Conservation (phyloP, 345 rosid species). For the Moricandia moricandioides region DNA sequence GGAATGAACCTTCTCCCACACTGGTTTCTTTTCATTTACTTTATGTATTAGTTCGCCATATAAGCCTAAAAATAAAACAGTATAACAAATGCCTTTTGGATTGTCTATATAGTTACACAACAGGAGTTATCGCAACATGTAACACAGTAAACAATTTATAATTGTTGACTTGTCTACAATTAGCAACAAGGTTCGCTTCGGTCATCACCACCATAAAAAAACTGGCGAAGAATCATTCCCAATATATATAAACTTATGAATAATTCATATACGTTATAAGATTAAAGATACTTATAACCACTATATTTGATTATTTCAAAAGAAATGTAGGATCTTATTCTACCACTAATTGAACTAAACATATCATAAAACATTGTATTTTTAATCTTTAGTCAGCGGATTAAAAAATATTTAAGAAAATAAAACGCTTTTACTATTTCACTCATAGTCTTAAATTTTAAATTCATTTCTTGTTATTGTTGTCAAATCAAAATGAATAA, state of each 20-base stretch:
- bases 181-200: not conserved
- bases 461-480: not conserved
- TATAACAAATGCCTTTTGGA: too few species aligned
- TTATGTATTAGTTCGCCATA: too few species aligned
- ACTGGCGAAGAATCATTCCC: slow-evolving; percentile 18
- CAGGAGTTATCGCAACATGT: too few species aligned
- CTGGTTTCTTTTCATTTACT: too few species aligned
- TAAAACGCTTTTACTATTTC: too few species aligned
- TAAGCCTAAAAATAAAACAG: too few species aligned
- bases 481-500: not conserved
- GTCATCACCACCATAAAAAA: slow-evolving; percentile 16
- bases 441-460: too few species aligned
- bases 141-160: not conserved
- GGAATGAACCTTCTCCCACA: too few species aligned
- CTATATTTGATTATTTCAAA: slow-evolving; percentile 22
- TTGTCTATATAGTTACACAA: too few species aligned
- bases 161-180: not conserved
- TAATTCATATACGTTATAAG: slow-evolving; percentile 4
- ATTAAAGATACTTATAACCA: slow-evolving; percentile 24
- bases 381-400: slow-evolving; percentile 8
- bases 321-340: slow-evolving; percentile 3
- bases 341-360: slow-evolving; percentile 16
- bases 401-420: not conserved
- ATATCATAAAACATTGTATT: not conserved
- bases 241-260: slow-evolving; percentile 14